Base-by-base conservation (phyloP, 208 protist species). In the Acanthamoeba triangularis region DNA sequence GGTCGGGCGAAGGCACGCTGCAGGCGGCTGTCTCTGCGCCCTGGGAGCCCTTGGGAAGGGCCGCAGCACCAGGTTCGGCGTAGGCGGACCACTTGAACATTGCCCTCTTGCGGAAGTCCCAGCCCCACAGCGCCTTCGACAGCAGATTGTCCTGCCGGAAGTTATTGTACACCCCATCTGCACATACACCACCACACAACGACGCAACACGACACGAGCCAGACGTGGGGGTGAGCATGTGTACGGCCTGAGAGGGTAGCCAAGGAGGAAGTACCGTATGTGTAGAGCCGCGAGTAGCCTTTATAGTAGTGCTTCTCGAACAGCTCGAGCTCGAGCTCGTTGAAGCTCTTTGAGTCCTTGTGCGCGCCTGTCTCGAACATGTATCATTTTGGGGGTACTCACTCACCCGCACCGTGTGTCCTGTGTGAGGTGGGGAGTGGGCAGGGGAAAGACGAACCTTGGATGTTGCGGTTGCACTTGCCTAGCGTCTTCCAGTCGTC, bases 71-170 rank as follows among this genome's bases (percentile, higher is more conserved):
- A 52, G 4, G 13, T 28, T 37, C 54, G 23, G 25, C 47, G 33
- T 88, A 88, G 14, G 8, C 2, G 2, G 25, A 33, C 80, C 80
- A 88, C 47, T 35, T 52, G 47, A 88, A 88, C 16, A 25, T 59
- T 0, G 11, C 33, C 18, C 0, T 1, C 14, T 13, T 13, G 5
- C 33, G 37, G 56, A 88, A 88, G 52, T 88, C 80, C 25, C 28
- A 88, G 1, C 80, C 80, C 52, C 28, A 88, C 8, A 88, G n/a
- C 4, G 47, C 80, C 80, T 88, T 88, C n/a, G 52, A 61, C 44
- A 88, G 80, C 80, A 88, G 35, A 20, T 88, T 88, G 44, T 88
- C 80, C 80, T 88, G 80, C 25, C 80, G 23, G 52, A 61, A 52
- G 52, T 88, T 44, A n/a, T 30, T 61, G 80, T 88, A 88, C 28